phyloP scores from a whole-genome alignment of 1,139 yeast species.

The Arxiozyma bovina region DNA sequence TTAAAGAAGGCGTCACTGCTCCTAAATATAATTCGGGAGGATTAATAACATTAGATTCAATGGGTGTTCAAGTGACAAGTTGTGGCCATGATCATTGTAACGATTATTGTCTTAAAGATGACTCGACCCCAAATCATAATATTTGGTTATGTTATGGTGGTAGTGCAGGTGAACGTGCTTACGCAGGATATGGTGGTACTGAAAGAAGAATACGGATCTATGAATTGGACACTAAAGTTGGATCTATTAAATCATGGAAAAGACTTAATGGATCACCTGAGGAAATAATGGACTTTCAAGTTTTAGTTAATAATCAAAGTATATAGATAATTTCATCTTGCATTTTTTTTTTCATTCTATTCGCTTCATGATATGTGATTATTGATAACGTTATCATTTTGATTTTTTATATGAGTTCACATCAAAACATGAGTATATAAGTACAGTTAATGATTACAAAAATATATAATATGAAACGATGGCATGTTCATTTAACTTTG shows the following conservation, averaged over 20 bases:
- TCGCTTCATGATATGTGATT: not conserved
- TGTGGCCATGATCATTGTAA: not conserved
- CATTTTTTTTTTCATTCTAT: too few relatives aligned
- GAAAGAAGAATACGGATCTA: slow-evolving; percentile 64
- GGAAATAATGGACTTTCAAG: slow-evolving; percentile 46
- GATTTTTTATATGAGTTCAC: slow-evolving; percentile 3
- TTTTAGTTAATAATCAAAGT: slow-evolving; percentile 35
- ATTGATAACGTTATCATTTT: too few relatives aligned
- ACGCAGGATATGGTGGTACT: slow-evolving; percentile 83
- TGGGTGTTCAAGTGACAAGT: slow-evolving; percentile 48
- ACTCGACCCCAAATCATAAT: slow-evolving; percentile 33
- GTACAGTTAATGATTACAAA: too few relatives aligned
- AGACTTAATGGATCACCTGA: slow-evolving; percentile 49
- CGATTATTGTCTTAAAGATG: slow-evolving; percentile 25
- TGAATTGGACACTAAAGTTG: slow-evolving; percentile 50
- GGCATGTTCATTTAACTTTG: not conserved
- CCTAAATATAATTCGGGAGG: slow-evolving; percentile 64
- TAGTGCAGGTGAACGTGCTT: slow-evolving; percentile 88
- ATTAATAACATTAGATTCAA: slow-evolving; percentile 44
- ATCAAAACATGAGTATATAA: slow-evolving; percentile 19
- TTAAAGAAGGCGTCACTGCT: slow-evolving; percentile 68
- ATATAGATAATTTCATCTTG: not conserved
- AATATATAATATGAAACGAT: not conserved
- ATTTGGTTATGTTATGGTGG: slow-evolving; percentile 94
- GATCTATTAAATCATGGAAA: slow-evolving; percentile 65